These are phyloP conservation scores for Fusarium sp. DNA, from an alignment of 2,329 filamentous ascomycete genomes.

Conservation along the genomic window DNA sequence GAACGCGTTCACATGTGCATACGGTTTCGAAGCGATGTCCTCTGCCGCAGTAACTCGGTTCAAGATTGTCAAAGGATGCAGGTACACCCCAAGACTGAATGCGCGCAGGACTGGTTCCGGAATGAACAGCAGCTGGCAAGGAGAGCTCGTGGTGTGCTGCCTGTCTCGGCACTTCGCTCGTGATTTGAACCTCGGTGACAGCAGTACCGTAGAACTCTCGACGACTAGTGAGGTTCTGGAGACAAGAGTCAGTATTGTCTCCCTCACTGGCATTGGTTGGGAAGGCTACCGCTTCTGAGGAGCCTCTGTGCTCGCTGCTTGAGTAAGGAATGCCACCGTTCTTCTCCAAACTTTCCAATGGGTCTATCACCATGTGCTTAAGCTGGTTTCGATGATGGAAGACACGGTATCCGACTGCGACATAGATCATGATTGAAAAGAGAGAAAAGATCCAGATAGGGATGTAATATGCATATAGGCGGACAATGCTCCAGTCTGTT, in stretches of 20 bases:
- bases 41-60: slow-evolving; percentile 17
- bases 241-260: slow-evolving; percentile 25
- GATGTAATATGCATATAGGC: slow-evolving; percentile 68
- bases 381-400: slow-evolving; percentile 67
- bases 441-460: slow-evolving; percentile 68
- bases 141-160: slow-evolving; percentile 5
- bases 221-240: slow-evolving; percentile 42
- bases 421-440: slow-evolving; percentile 63
- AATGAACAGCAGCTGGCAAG: slow-evolving; percentile 28
- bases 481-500: slow-evolving; percentile 61
- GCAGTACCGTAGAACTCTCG: slow-evolving; percentile 56
- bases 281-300: slow-evolving; percentile 48
- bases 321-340: slow-evolving; percentile 33
- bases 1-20: slow-evolving; percentile 42
- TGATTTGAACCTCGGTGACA: slow-evolving; percentile 61
- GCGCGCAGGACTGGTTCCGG: slow-evolving; percentile 26
- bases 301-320: slow-evolving; percentile 45
- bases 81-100: slow-evolving; percentile 41
- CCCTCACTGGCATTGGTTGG: background rate
- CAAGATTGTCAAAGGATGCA: slow-evolving; percentile 26
- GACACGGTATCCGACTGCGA: slow-evolving; percentile 66
- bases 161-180: slow-evolving; percentile 39
- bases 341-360: slow-evolving; percentile 36
- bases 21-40: slow-evolving; percentile 44
- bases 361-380: slow-evolving; percentile 53